These are phyloP conservation scores for Aureobasidium sp. DNA, from an alignment of 2,329 filamentous ascomycete species.

Conservation along the genomic window DNA sequence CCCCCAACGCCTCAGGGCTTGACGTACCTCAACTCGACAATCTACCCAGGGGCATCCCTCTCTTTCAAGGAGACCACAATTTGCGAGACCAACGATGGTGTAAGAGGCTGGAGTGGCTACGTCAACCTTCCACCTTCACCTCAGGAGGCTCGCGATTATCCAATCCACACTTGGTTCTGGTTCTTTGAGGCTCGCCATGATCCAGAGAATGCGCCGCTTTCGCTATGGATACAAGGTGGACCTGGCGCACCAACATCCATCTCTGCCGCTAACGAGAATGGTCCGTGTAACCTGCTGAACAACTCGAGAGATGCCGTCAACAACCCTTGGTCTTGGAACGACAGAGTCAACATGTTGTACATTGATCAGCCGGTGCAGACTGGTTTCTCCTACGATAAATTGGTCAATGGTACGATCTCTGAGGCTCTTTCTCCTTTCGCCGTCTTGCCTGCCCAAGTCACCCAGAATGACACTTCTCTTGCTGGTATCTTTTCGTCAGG, in stretches of 20 bases:
- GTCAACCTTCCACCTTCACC: slow-evolving; percentile 20
- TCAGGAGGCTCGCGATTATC: slow-evolving; percentile 15
- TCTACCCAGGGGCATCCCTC: background rate
- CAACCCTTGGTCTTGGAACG: slow-evolving; percentile 39
- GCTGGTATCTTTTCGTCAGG: slow-evolving; percentile 18
- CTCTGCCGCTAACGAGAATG: slow-evolving; percentile 52
- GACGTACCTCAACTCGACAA: background rate
- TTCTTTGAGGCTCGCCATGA: slow-evolving; percentile 47
- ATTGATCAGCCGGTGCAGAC: slow-evolving; percentile 31
- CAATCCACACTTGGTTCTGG: slow-evolving; percentile 39
- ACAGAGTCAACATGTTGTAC: slow-evolving; percentile 31
- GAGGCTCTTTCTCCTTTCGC: slow-evolving; percentile 15
- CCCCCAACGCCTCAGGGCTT: background rate
- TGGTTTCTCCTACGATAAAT: slow-evolving; percentile 37
- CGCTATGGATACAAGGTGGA: slow-evolving; percentile 57
- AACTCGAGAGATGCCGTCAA: slow-evolving; percentile 32
- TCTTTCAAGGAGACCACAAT: slow-evolving; percentile 17
- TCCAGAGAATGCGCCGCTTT: slow-evolving; percentile 39
- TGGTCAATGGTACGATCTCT: slow-evolving; percentile 51
- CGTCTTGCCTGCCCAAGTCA: slow-evolving; percentile 12
- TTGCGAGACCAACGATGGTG: slow-evolving; percentile 41
- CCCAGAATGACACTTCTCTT: slow-evolving; percentile 17
- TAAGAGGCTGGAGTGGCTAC: slow-evolving; percentile 32
- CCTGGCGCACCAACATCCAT: slow-evolving; percentile 55
- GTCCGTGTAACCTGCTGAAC: slow-evolving; percentile 36